Evolutionary conservation across 768 basidiomycete genomes (phyloP).

Genomic region (Rossbeevera mucosa): DNA sequence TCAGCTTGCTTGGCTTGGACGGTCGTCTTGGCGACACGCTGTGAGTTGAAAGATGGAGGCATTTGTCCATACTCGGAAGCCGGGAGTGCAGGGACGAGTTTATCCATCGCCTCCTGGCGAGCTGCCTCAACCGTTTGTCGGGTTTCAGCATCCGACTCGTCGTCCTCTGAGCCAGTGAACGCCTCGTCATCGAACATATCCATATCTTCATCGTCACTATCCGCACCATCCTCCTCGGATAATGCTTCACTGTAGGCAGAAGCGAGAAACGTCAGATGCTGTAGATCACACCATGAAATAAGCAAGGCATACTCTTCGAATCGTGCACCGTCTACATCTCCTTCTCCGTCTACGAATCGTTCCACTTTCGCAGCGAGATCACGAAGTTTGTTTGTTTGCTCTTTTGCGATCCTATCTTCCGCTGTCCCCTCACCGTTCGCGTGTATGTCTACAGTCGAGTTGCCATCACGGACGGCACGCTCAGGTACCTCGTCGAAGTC

Average conservation of each 20-base stretch:
- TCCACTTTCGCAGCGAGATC: conserved; percentile 82
- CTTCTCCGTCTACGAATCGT: conserved; percentile 86
- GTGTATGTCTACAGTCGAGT: conserved; percentile 19
- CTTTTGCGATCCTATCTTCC: conserved; percentile 48
- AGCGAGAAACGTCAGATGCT: not conserved
- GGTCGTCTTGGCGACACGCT: conserved; percentile 51
- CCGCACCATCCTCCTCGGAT: conserved; percentile 56
- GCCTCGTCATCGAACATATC: conserved; percentile 43
- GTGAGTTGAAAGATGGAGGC: conserved; percentile 73
- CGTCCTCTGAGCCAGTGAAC: conserved; percentile 43
- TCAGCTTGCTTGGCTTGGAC: conserved; percentile 41
- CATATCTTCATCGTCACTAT: conserved; percentile 30
- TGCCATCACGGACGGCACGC: conserved; percentile 28
- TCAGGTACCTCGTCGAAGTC: conserved; percentile 74
- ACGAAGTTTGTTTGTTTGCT: conserved; percentile 67
- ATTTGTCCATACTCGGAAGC: conserved; percentile 87
- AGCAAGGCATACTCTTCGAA: conserved; percentile 76
- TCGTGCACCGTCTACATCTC: conserved; percentile 81
- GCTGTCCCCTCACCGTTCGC: conserved; percentile 34
- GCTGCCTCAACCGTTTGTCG: conserved; percentile 31
- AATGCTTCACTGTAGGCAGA: conserved; percentile 49
- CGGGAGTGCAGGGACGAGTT: conserved; percentile 74
- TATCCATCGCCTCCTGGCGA: conserved; percentile 66
- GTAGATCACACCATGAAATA: not conserved
- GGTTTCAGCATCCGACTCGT: conserved; percentile 33